Conservation (phyloP, 139 green algal species). For the Tetradesmus obliquus region DNA sequence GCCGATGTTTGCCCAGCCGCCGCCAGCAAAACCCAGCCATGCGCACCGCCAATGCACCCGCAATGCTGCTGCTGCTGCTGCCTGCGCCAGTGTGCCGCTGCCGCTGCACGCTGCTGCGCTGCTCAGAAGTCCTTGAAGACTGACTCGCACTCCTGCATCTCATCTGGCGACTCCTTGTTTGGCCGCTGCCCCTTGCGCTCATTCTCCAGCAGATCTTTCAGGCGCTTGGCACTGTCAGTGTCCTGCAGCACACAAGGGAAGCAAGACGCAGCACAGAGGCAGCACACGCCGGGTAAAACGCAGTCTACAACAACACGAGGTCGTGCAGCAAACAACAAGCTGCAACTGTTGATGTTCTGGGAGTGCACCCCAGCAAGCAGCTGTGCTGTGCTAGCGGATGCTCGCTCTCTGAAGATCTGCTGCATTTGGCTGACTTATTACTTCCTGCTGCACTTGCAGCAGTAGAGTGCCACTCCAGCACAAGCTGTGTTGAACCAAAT, state of each 20-base stretch:
- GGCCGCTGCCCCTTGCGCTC: conserved; percentile 62
- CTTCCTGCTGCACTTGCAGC: no score
- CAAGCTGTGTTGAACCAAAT: neutral
- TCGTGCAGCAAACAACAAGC: neutral
- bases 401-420: neutral
- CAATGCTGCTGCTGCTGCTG: no score
- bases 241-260: conserved; percentile 47
- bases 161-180: conserved; percentile 82
- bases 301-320: neutral
- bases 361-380: no score
- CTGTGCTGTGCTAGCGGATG: no score
- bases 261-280: neutral
- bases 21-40: no score
- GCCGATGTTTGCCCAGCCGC: no score
- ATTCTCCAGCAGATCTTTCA: conserved; percentile 80
- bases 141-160: conserved; percentile 84
- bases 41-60: no score
- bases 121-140: conserved; percentile 89
- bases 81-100: no score
- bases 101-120: neutral
- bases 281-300: no score
- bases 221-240: conserved; percentile 82
- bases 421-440: neutral
- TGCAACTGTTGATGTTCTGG: neutral
- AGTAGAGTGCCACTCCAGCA: neutral